Evolutionary conservation across 768 basidiomycete species (phyloP).

Genomic region (Sarcodon aspratus): DNA sequence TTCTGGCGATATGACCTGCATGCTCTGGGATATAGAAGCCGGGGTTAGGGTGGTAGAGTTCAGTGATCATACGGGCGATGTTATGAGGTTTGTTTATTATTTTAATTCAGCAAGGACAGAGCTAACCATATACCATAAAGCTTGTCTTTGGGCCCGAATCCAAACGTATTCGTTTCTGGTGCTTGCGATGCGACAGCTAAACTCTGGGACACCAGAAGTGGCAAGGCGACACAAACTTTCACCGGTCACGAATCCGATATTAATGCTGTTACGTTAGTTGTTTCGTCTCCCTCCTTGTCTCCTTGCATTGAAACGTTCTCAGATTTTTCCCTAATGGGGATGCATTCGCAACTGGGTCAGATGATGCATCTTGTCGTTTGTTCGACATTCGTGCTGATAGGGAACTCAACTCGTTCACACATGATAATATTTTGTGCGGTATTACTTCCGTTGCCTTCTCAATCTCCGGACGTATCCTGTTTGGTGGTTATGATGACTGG

Average conservation of each 20-base stretch:
- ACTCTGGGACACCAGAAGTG: constrained; percentile 97
- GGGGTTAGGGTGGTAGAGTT: constrained; percentile 98
- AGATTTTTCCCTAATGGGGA: constrained; percentile 99
- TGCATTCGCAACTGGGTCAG: constrained; percentile 97
- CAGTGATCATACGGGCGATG: constrained; percentile 98
- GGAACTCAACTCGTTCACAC: constrained; percentile 92
- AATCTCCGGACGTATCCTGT: constrained; percentile 91
- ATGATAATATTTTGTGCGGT: constrained; percentile 97
- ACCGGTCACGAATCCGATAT: constrained; percentile 98
- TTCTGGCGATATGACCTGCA: constrained; percentile 99
- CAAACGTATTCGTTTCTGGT: constrained; percentile 96
- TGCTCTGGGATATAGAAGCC: constrained; percentile 99
- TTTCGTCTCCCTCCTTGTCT: constrained; percentile 6
- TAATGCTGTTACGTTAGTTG: constrained; percentile 91
- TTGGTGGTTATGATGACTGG: constrained; percentile 99
- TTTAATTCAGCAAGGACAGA: not conserved
- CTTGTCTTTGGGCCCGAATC: constrained; percentile 87
- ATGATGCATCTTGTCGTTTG: constrained; percentile 95
- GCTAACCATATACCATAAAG: constrained; percentile 28
- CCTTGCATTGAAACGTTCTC: constrained; percentile 1
- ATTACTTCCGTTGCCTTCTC: constrained; percentile 99
- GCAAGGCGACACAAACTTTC: constrained; percentile 96
- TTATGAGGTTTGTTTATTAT: constrained; percentile 75
- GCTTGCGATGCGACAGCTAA: constrained; percentile 98
- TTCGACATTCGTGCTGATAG: constrained; percentile 98